Percentiles rank a stretch among this genome's conserved stretches.
These are phyloP conservation scores for Lyophyllum semitale DNA, from an alignment of 768 basidiomycete species.

Conservation along the genomic window DNA sequence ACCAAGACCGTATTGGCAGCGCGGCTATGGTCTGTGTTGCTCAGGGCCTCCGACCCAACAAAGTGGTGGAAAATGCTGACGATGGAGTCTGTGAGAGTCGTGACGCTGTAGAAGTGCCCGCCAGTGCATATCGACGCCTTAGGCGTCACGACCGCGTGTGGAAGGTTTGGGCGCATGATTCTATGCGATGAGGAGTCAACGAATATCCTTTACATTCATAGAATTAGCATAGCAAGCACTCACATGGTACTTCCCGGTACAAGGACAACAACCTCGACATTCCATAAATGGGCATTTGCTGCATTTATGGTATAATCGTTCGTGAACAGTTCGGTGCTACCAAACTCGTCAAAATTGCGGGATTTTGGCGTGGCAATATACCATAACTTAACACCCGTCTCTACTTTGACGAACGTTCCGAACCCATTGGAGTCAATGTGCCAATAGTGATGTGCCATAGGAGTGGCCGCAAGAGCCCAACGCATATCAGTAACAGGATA, in stretches of 20 bases:
- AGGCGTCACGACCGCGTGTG: background rate
- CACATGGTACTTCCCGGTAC: background rate
- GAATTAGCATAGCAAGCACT: background rate
- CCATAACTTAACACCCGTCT: background rate
- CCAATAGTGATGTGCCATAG: background rate
- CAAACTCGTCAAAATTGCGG: background rate
- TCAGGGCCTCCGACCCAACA: background rate
- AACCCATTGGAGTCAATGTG: conserved; percentile 1
- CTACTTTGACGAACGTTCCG: background rate
- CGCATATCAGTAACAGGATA: conserved; percentile 3
- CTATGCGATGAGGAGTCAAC: background rate
- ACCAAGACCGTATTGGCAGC: background rate
- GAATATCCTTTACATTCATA: background rate
- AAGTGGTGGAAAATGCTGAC: background rate
- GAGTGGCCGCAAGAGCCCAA: background rate
- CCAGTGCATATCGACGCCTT: background rate
- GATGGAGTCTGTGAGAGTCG: background rate
- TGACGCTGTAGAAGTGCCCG: background rate
- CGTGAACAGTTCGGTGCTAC: background rate
- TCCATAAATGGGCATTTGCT: background rate
- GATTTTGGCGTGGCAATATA: background rate
- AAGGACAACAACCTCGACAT: background rate
- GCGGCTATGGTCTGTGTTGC: background rate
- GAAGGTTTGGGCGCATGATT: background rate
- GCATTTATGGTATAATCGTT: background rate